phyloP scores from a whole-genome alignment of 768 basidiomycete genomes.

The Tricholoma saponaceum region DNA sequence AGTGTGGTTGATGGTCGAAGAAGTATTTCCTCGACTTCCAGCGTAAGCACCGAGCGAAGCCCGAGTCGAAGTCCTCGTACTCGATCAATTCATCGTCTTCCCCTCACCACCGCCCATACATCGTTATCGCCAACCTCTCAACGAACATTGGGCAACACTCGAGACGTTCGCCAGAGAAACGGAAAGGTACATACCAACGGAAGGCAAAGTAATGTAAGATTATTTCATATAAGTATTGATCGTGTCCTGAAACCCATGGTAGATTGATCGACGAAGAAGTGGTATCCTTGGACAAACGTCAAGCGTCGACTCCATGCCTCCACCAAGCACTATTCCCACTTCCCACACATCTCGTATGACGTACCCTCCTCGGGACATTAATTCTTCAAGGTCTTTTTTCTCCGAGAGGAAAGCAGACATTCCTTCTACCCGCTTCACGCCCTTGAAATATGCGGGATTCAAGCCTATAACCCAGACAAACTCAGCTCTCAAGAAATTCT shows the following conservation, averaged over 20 bases:
- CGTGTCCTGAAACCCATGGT: background rate
- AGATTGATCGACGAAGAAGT: conserved; percentile 15
- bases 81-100: conserved; percentile 61
- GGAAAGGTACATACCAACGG: conserved; percentile 36
- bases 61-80: conserved; percentile 51
- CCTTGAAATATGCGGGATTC: conserved; percentile 50
- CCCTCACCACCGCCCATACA: conserved; percentile 30
- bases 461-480: conserved; percentile 59
- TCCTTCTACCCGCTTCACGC: conserved; percentile 15
- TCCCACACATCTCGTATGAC: conserved; percentile 11
- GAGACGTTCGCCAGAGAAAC: conserved; percentile 26
- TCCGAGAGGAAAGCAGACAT: conserved; percentile 10
- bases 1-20: conserved; percentile 36
- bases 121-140: conserved; percentile 28
- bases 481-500: conserved; percentile 71
- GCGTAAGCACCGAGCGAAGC: conserved; percentile 54
- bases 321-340: conserved; percentile 21
- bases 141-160: conserved; percentile 8
- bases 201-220: conserved; percentile 26
- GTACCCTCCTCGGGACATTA: conserved; percentile 8
- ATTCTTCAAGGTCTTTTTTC: background rate
- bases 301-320: conserved; percentile 24
- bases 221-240: background rate
- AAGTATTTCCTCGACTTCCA: conserved; percentile 53
- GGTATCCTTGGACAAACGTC: conserved; percentile 7